Conservation (phyloP, 176 grass and related monocot genomes). For the Avena eriantha region DNA sequence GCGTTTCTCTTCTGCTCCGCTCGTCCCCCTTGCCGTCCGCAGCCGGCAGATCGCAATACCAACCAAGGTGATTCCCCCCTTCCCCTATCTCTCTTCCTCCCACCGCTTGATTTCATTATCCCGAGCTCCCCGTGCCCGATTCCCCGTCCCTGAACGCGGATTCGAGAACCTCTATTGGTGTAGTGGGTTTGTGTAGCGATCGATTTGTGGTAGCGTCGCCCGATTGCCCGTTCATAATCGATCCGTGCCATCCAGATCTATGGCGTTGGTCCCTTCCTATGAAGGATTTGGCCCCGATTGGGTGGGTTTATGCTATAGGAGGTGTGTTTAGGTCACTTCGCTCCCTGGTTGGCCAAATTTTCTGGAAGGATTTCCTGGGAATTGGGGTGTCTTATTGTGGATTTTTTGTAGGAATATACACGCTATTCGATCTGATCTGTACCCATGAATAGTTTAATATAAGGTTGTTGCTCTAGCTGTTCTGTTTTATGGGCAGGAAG, state of each 20-base stretch:
- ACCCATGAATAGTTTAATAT: neutral
- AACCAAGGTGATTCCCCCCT: constrained; percentile 32
- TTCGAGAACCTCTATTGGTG: neutral
- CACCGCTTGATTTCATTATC: neutral
- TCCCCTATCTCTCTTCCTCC: neutral
- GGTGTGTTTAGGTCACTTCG: neutral
- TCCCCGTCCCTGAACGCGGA: neutral
- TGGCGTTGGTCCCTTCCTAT: neutral
- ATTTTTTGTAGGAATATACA: neutral
- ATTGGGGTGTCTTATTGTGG: neutral
- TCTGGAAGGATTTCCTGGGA: neutral
- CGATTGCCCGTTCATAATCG: neutral
- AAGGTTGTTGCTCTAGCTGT: neutral
- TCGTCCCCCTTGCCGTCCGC: neutral
- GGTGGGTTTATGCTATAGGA: neutral
- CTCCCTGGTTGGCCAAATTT: neutral
- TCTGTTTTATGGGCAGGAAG: neutral
- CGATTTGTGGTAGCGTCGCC: neutral
- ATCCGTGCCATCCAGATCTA: constrained; percentile 23
- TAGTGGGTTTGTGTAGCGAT: neutral
- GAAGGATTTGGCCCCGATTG: neutral
- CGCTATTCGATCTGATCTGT: constrained; percentile 23
- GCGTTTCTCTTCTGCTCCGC: constrained; percentile 15
- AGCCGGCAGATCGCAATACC: constrained; percentile 18
- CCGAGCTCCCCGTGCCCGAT: neutral